These are phyloP conservation scores for Zygosaccharomyces pseudorouxii DNA, from an alignment of 805 yeast species.

Conservation along the genomic window DNA sequence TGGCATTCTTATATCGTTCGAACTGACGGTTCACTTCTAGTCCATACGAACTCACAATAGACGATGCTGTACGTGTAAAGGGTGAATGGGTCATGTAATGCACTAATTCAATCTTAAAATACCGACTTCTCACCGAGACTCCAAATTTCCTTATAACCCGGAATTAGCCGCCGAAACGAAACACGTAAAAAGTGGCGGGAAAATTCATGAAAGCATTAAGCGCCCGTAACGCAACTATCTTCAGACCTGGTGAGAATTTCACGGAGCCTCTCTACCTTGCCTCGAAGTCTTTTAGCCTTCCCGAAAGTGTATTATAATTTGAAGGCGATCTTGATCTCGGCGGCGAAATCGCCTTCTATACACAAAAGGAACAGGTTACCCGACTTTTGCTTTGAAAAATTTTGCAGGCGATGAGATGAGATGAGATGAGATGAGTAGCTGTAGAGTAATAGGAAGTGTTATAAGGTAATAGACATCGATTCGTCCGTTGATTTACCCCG, in stretches of 20 bases:
- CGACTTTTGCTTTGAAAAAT: constrained; percentile 3
- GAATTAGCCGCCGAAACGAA: too few species aligned
- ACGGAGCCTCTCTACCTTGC: too few species aligned
- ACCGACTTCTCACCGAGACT: too few species aligned
- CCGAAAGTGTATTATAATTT: too few species aligned
- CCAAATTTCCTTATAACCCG: too few species aligned
- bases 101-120: too few species aligned
- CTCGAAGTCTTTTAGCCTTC: too few species aligned
- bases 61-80: neutral
- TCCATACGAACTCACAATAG: neutral
- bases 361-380: neutral
- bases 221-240: too few species aligned
- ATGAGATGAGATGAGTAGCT: constrained; percentile 11
- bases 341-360: neutral
- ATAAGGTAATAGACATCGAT: neutral
- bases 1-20: neutral
- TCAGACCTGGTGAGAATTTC: too few species aligned
- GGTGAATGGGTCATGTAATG: neutral
- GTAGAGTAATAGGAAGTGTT: neutral
- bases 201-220: too few species aligned
- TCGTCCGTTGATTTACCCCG: neutral
- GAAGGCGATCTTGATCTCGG: constrained; percentile 1
- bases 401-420: constrained; percentile 15
- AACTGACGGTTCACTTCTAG: neutral
- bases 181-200: too few species aligned